Evolutionary conservation across 495 filamentous ascomycete species (phyloP), one percentile per base, ranked within the genome.

Genomic region (Penicillium pancosmium): DNA sequence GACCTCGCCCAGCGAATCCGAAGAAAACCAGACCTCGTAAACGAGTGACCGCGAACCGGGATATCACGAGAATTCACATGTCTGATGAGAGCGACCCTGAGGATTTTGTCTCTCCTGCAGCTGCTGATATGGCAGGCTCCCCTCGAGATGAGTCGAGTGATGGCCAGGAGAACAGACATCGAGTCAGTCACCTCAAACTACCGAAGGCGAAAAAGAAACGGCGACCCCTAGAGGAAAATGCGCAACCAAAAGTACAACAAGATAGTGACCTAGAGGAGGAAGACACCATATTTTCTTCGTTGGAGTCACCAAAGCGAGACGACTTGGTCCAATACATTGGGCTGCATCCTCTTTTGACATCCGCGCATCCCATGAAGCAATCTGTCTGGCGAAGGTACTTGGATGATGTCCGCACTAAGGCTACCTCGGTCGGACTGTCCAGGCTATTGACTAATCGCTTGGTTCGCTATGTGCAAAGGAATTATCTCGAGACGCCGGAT

Each of bases 331-430:
- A 50, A 5, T 70, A 56, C 23, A 63, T 77, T 31, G 54, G 11
- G 4, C 31, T 13, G 2, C 68, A 73, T 31, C 40, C 57, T 2
- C 73, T 75, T 43, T 66, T 75, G 61, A 18, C 55, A 8, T 34
- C 16, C 4, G 51, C 25, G 1, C 63, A 61, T 19, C 64, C 68
- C 8, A 64, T 71, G 1, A 36, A 16, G 9, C 61, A 59, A 4
- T 65, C 64, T 16, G 64, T 59, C 11, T 53, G 72, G 15, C 50
- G 50, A 5, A 36, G 53, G 6, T 77, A 74, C n/a, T 48, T 56
- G 4, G 13, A 35, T 0, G 63, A 70, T 12, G 16, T 75, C 2
- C 58, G 60, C 35, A 34, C 21, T 1, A 47, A 64, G 23, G 66
- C 66, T 11, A 15, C n/a, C 0, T 36, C 38, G 0, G 40, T 47